A percentile compares a stretch with the other conserved stretches of the same genome.
These are phyloP conservation scores for Spinellus fusiger DNA, from an alignment of 192 early-diverging fungal genomes.

Conservation along the genomic window DNA sequence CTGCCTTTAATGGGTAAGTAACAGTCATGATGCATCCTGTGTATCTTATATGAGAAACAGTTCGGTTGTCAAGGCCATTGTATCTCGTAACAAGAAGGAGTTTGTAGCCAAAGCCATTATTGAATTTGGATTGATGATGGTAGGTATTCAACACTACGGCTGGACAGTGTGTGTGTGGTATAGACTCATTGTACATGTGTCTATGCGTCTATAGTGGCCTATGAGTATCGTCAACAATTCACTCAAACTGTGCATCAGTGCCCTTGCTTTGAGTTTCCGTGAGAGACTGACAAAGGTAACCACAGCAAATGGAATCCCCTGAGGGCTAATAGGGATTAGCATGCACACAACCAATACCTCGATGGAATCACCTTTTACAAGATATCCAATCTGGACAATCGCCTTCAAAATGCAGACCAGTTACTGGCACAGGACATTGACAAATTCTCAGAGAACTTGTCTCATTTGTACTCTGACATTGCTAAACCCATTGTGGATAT, in stretches of 20 bases:
- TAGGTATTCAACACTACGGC: no score
- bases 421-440: slow-evolving; percentile 66
- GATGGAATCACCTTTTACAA: slow-evolving; percentile 78
- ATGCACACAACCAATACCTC: slow-evolving; percentile 64
- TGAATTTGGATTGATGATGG: slow-evolving; percentile 65
- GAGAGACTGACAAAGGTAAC: slow-evolving; percentile 48
- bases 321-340: slow-evolving; percentile 12
- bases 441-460: slow-evolving; percentile 62
- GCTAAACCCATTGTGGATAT: slow-evolving; percentile 72
- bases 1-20: slow-evolving; percentile 45
- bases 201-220: slow-evolving; percentile 40
- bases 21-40: neutral
- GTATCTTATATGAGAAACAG: slow-evolving; percentile 30
- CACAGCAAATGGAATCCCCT: neutral
- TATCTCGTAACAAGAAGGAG: slow-evolving; percentile 53
- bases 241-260: slow-evolving; percentile 51
- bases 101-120: slow-evolving; percentile 56
- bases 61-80: slow-evolving; percentile 70
- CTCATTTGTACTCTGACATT: slow-evolving; percentile 70
- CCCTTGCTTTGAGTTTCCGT: slow-evolving; percentile 51
- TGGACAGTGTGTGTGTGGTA: neutral
- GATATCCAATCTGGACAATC: slow-evolving; percentile 73
- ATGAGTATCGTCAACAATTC: slow-evolving; percentile 62
- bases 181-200: no score
- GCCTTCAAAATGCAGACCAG: slow-evolving; percentile 72